A percentile compares a stretch with the other conserved stretches of the same genome.
Evolutionary conservation across 768 basidiomycete species (phyloP).

Genomic region (Pisolithus sp.): DNA sequence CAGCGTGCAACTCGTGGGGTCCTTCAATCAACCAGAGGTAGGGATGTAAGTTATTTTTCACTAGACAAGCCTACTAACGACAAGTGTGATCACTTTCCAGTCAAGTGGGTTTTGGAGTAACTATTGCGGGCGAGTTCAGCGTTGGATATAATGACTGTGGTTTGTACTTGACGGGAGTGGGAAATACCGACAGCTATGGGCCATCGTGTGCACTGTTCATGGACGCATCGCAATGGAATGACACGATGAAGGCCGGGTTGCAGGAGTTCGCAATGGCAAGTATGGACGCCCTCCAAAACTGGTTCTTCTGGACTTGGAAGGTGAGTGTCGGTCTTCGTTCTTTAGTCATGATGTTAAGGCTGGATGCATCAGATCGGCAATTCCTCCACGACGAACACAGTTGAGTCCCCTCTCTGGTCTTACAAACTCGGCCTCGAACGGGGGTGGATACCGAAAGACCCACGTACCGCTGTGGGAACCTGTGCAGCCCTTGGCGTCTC

Average conservation of each 20-base stretch:
- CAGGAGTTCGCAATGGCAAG: constrained; percentile 44
- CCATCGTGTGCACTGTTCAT: constrained; percentile 37
- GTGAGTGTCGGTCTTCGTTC: constrained; percentile 17
- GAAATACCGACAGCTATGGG: constrained; percentile 20
- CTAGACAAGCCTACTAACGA: neutral
- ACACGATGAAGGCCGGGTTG: constrained; percentile 45
- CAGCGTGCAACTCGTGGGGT: constrained; percentile 58
- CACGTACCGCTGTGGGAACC: constrained; percentile 55
- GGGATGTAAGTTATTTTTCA: constrained; percentile 12
- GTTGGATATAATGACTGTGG: constrained; percentile 64
- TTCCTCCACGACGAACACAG: constrained; percentile 41
- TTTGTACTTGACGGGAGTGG: constrained; percentile 36
- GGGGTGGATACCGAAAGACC: constrained; percentile 77
- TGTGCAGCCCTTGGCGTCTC: constrained; percentile 51
- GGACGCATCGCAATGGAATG: constrained; percentile 49
- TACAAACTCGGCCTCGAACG: constrained; percentile 63
- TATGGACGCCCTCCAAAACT: constrained; percentile 65
- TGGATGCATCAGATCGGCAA: constrained; percentile 44
- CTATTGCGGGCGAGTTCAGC: constrained; percentile 73
- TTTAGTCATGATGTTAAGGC: neutral
- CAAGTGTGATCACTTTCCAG: constrained; percentile 17
- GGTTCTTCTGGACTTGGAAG: constrained; percentile 82
- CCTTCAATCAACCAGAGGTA: constrained; percentile 40
- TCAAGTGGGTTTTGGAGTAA: constrained; percentile 58
- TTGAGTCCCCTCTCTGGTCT: constrained; percentile 59